These are phyloP conservation scores for Penicillium samsonianum DNA, from an alignment of 495 filamentous ascomycete species.

Conservation along the genomic window DNA sequence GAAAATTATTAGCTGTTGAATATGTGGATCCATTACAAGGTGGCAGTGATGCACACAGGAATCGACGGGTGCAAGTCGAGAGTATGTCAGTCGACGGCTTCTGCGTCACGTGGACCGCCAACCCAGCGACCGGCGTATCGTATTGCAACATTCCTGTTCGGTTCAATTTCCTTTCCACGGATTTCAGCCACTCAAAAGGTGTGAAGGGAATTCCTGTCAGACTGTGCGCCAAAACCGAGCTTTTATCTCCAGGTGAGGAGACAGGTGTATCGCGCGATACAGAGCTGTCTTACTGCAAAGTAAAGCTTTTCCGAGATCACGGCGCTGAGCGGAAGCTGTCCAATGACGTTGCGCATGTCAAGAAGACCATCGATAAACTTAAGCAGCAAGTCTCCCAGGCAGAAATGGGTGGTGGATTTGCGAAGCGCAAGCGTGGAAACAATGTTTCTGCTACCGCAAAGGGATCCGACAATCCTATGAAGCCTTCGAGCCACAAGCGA, in stretches of 20 bases:
- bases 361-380: constrained; percentile 92
- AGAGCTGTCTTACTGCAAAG: constrained; percentile 91
- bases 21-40: constrained; percentile 79
- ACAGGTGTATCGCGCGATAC: constrained; percentile 44
- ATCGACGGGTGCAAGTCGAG: constrained; percentile 76
- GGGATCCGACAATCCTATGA: constrained; percentile 51
- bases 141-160: constrained; percentile 84
- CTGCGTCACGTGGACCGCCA: constrained; percentile 81
- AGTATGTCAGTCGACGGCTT: constrained; percentile 88
- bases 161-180: constrained; percentile 97
- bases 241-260: constrained; percentile 47
- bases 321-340: constrained; percentile 93
- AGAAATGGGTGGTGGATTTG: constrained; percentile 84
- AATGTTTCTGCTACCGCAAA: constrained; percentile 56
- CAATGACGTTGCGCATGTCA: constrained; percentile 90
- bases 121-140: constrained; percentile 53
- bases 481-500: constrained; percentile 84
- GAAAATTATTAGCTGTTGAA: constrained; percentile 88
- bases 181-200: constrained; percentile 97
- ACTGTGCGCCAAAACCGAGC: constrained; percentile 85
- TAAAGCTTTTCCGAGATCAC: constrained; percentile 96
- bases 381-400: constrained; percentile 87
- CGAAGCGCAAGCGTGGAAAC: constrained; percentile 76
- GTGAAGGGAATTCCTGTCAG: constrained; percentile 95
- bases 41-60: constrained; percentile 66